Base-by-base conservation (phyloP, 208 protist species). In the Acanthamoeba rhysodes region DNA sequence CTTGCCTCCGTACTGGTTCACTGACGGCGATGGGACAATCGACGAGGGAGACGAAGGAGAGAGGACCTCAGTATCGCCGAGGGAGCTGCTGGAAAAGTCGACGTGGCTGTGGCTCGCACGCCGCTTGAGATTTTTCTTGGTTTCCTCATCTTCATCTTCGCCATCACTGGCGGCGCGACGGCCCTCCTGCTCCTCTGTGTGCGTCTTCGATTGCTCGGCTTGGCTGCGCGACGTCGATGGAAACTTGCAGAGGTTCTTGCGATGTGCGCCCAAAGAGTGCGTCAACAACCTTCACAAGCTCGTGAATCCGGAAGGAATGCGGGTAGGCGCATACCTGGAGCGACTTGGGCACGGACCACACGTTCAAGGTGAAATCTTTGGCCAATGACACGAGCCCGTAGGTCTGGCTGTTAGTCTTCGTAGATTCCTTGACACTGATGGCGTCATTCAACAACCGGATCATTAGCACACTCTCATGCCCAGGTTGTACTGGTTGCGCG, bases 381-480 rank as follows among this genome's bases (percentile, higher is more conserved):
- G 34, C 72, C 32, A 80, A 32, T 14, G 72, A 80, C 16, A 80
- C 72, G 41, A 80, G 72, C 5, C 72, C 72, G 29, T 80, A 80
- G 72, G 41, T 80, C 32, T 7, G 32, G 29, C 41, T 37, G 41
- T 48, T 80, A 4, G 29, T 45, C 8, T 80, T 80, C 10, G 32
- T 27, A 12, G 72, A 80, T 2, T 80, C 34, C 72, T 80, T 80
- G 41, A 80, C 24, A 16, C 72, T 80, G 72, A 6, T 2, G n/a
- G 22, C 32, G 27, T 45, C 41, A 45, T 5, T 12, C 16, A 4
- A 37, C 10, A 45, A 41, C 18, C 16, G 18, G 45, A 41, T 78
- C 70, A 78, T 29, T 20, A 29, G 27, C 34, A 14, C 29, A n/a
- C 70, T 41, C 18, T 14, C 70, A 78, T 34, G 18, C n/a, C 27